Conservation (phyloP, 2,329 filamentous ascomycete species). For the Furcasterigmium furcatum region DNA sequence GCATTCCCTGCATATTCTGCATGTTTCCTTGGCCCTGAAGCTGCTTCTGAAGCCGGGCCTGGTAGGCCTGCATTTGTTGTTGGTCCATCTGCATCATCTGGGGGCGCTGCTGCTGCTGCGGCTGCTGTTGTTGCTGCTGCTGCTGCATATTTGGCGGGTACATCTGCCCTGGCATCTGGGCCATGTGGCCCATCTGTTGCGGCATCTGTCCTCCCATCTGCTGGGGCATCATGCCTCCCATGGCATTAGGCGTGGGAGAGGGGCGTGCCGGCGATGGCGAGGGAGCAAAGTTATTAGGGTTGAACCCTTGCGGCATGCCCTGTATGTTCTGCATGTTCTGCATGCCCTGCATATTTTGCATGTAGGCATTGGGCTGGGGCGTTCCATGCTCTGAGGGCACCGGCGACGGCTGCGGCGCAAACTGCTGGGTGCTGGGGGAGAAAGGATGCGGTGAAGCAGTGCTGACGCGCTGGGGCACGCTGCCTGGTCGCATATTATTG, state of each 20-base stretch:
- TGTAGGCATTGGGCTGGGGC: constrained; percentile 70
- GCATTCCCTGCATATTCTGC: constrained; percentile 24
- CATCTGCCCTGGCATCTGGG: constrained; percentile 23
- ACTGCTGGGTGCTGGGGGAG: constrained; percentile 66
- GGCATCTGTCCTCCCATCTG: constrained; percentile 38
- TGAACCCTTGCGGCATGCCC: constrained; percentile 55
- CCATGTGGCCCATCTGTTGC: constrained; percentile 25
- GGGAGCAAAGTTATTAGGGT: constrained; percentile 51
- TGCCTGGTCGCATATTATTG: constrained; percentile 70
- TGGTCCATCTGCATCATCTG: too few relatives aligned
- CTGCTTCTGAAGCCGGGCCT: constrained; percentile 80
- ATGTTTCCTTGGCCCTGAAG: constrained; percentile 57
- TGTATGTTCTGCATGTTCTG: constrained; percentile 38
- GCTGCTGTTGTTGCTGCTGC: constrained; percentile 34
- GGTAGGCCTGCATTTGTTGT: constrained; percentile 54
- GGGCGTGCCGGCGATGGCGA: constrained; percentile 53
- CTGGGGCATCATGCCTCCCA: constrained; percentile 55
- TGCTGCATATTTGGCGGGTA: constrained; percentile 30
- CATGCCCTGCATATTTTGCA: constrained; percentile 23
- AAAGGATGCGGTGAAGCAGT: constrained; percentile 93
- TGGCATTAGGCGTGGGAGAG: constrained; percentile 51
- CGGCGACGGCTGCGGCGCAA: constrained; percentile 70
- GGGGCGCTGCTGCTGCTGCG: constrained; percentile 28
- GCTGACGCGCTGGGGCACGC: constrained; percentile 76
- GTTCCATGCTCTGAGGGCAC: constrained; percentile 74